Evolutionary conservation across 345 rosid genomes (phyloP), one percentile per base, ranked within the genome.

Genomic region (Xanthoceras sorbifolium): DNA sequence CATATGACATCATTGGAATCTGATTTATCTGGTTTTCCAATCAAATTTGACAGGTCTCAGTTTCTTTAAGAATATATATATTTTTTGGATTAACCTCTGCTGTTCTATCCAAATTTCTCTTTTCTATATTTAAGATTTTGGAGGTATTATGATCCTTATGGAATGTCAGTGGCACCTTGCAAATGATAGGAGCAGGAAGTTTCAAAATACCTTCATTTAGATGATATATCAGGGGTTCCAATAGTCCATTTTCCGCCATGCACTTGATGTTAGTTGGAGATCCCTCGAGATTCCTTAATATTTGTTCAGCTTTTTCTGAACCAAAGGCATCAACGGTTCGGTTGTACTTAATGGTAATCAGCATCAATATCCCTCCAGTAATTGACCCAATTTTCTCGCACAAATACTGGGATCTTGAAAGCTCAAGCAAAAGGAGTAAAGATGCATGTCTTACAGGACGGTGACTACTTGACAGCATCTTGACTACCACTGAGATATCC

Each of bases 221-320:
- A 85, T 90, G 94, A 62, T 62, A 76, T 75, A 93, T 77, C 80
- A 94, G 97, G 52, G 98, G 98, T 73, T 90, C 94, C 81, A 93
- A 62, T 17, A 87, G 79, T 34, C 97, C 98, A 81, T 86, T 88
- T 83, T 94, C 98, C 8, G 97, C 98, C 98, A 94, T 94, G 69
- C 66, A 80, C 88, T 88, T 94, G 65, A 94, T 84, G 81, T 94
- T 93, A 38, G 66, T 60, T 4, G 89, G 92, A 64, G 40, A 64
- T 34, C 76, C 79, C 88, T 88, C 95, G 9, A 94, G 87, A 80
- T 91, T 88, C 88, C 6, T 81, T 50, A 94, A 82, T 79, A 86
- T 91, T 82, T 86, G 84, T 17, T 83, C 87, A 62, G 97, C 91
- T 70, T 77, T 89, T 70, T 86, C 88, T 11, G 90, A 82, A 42